phyloP scores from a whole-genome alignment of 2,329 filamentous ascomycete genomes.

The Calonectria hawksworthii region DNA sequence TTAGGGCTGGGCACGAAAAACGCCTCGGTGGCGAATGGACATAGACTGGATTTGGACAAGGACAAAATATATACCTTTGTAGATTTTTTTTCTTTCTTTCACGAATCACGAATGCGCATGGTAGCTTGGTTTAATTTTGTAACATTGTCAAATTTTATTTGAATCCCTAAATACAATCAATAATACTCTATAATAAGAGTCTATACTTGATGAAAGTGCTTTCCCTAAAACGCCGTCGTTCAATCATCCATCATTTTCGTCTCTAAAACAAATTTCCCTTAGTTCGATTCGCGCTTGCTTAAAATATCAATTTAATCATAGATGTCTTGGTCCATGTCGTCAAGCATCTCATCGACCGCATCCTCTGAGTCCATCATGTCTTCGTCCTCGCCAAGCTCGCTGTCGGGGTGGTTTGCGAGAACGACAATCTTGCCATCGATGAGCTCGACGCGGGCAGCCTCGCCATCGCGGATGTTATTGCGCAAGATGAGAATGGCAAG shows the following conservation, averaged over 20 bases:
- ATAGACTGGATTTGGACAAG: conserved; percentile 6
- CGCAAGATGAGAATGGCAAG: conserved; percentile 92
- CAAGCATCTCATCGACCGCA: conserved; percentile 77
- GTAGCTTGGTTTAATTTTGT: neutral
- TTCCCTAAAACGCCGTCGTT: conserved; percentile 25
- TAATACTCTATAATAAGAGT: conserved; percentile 1
- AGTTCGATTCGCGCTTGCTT: neutral
- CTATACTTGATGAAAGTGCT: neutral
- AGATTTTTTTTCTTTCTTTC: conserved; percentile 7
- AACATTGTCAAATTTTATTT: neutral
- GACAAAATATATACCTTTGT: neutral
- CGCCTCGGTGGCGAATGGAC: neutral
- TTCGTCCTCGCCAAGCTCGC: conserved; percentile 72
- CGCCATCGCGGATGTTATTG: conserved; percentile 87
- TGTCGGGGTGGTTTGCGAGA: conserved; percentile 82
- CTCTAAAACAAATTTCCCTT: neutral
- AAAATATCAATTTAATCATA: conserved; percentile 53
- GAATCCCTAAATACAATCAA: conserved; percentile 2
- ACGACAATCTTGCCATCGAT: conserved; percentile 85
- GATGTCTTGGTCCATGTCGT: conserved; percentile 73
- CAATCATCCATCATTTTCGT: conserved; percentile 10
- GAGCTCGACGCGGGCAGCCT: conserved; percentile 83
- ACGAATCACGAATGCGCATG: conserved; percentile 19
- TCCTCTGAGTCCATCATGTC: conserved; percentile 83
- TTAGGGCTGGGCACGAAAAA: conserved; percentile 22